Conservation (phyloP, 2,329 filamentous ascomycete genomes). For the Exserohilum rostratum region DNA sequence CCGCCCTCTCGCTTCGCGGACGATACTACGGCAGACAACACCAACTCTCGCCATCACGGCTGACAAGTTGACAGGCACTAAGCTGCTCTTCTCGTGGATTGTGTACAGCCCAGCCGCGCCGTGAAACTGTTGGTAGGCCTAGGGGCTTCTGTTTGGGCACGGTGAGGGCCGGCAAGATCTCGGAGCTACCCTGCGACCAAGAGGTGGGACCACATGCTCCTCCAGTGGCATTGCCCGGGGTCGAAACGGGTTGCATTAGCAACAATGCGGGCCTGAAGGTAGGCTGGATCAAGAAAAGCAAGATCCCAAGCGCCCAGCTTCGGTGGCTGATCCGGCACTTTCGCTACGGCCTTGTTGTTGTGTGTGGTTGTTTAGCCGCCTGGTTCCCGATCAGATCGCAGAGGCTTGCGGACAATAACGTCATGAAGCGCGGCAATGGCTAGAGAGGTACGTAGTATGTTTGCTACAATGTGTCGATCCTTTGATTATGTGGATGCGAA, state of each 20-base stretch:
- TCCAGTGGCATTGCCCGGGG: conserved; percentile 11
- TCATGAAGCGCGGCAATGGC: background rate
- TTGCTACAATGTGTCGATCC: background rate
- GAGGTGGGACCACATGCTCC: conserved; percentile 13
- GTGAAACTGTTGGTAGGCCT: conserved; percentile 13
- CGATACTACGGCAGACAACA: background rate
- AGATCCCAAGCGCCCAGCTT: conserved; percentile 2
- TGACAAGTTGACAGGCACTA: background rate
- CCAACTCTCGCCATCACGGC: background rate
- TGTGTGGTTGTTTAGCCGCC: background rate
- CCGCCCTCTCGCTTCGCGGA: conserved; percentile 4
- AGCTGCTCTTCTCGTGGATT: background rate
- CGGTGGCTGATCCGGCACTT: conserved; percentile 12
- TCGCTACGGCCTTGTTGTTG: conserved; percentile 7
- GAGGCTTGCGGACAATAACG: background rate
- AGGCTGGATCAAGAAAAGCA: conserved; percentile 7
- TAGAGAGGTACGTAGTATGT: background rate
- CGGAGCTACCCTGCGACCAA: conserved; percentile 12
- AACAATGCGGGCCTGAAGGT: conserved; percentile 11
- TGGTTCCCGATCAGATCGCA: conserved; percentile 4
- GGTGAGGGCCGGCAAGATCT: conserved; percentile 10
- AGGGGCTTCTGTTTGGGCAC: conserved; percentile 4
- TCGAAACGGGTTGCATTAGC: conserved; percentile 15
- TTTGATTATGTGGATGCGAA: background rate
- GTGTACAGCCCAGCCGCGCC: conserved; percentile 8